Percentiles rank a stretch among this genome's conserved stretches.
Conservation (phyloP, 768 basidiomycete species). For the Gymnopilus junonius region DNA sequence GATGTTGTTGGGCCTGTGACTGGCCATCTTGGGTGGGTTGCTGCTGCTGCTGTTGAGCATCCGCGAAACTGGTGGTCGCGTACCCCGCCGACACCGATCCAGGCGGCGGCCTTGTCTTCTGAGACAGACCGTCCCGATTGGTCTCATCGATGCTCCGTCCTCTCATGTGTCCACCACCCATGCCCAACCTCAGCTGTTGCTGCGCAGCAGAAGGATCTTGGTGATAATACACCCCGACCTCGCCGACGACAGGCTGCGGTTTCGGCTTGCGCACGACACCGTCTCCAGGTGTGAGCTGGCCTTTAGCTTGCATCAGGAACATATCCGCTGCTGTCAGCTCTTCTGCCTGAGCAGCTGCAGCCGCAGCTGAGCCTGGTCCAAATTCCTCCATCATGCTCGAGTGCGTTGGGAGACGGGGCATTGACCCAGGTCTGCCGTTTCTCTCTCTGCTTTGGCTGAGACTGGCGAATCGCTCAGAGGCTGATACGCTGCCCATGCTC, state of each 20-base stretch:
- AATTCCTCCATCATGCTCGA: slow-evolving; percentile 36
- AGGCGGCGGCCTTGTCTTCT: slow-evolving; percentile 10
- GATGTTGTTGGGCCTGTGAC: slow-evolving; percentile 11
- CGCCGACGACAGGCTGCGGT: slow-evolving; percentile 31
- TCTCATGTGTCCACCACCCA: slow-evolving; percentile 21
- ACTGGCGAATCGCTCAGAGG: slow-evolving; percentile 14
- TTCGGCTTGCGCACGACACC: slow-evolving; percentile 34
- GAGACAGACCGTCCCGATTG: slow-evolving; percentile 23
- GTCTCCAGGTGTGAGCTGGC: slow-evolving; percentile 48
- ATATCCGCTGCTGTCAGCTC: slow-evolving; percentile 64
- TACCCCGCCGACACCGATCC: slow-evolving; percentile 26
- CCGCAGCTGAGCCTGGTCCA: slow-evolving; percentile 27
- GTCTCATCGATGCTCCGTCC: slow-evolving; percentile 35
- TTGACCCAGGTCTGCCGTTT: not conserved
- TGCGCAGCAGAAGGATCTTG: slow-evolving; percentile 26
- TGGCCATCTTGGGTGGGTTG: not conserved
- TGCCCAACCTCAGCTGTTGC: slow-evolving; percentile 7
- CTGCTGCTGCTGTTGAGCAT: slow-evolving; percentile 17
- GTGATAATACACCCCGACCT: slow-evolving; percentile 36
- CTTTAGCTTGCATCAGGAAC: slow-evolving; percentile 65
- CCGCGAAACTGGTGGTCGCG: slow-evolving; percentile 27
- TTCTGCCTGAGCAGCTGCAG: slow-evolving; percentile 26
- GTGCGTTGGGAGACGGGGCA: slow-evolving; percentile 20
- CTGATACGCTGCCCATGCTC: slow-evolving; percentile 10
- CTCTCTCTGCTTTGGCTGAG: slow-evolving; percentile 22